phyloP scores from a whole-genome alignment of 108 stramenopile species.

The Skeletonema marinoi region DNA sequence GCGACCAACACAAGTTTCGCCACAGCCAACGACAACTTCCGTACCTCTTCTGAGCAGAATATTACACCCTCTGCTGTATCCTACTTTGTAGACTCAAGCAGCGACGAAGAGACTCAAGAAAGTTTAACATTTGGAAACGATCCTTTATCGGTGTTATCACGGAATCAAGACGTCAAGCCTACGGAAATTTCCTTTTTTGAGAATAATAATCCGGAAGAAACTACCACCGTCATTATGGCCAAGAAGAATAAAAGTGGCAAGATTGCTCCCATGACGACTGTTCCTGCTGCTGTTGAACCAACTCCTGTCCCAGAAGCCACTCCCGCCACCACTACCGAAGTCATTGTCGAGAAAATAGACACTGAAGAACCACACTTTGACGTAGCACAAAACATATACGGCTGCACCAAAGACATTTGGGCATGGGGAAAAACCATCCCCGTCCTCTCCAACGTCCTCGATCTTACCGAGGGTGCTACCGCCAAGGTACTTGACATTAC shows the following conservation, averaged over 20 bases:
- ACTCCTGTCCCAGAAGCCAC: background rate
- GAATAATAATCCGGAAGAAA: constrained; percentile 16
- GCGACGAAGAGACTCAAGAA: constrained; percentile 18
- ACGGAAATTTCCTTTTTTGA: constrained; percentile 16
- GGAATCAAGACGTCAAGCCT: background rate
- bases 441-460: constrained; percentile 54
- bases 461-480: constrained; percentile 67
- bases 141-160: constrained; percentile 16
- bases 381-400: constrained; percentile 64
- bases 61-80: constrained; percentile 24
- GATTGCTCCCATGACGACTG: background rate
- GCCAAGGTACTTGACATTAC: constrained; percentile 58
- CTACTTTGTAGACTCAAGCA: constrained; percentile 19
- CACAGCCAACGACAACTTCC: constrained; percentile 26
- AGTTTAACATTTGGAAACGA: constrained; percentile 23
- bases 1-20: constrained; percentile 35
- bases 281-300: background rate
- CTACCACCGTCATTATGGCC: constrained; percentile 12
- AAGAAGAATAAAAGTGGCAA: constrained; percentile 1
- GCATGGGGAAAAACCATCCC: constrained; percentile 76
- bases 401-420: constrained; percentile 65
- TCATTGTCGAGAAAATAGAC: background rate
- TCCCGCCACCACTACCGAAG: background rate
- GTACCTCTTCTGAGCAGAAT: background rate
- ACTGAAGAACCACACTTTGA: constrained; percentile 41